A percentile compares a stretch with the other conserved stretches of the same genome.
These are phyloP conservation scores for Periconia digitata DNA, from an alignment of 2,329 filamentous ascomycete species.

Conservation along the genomic window DNA sequence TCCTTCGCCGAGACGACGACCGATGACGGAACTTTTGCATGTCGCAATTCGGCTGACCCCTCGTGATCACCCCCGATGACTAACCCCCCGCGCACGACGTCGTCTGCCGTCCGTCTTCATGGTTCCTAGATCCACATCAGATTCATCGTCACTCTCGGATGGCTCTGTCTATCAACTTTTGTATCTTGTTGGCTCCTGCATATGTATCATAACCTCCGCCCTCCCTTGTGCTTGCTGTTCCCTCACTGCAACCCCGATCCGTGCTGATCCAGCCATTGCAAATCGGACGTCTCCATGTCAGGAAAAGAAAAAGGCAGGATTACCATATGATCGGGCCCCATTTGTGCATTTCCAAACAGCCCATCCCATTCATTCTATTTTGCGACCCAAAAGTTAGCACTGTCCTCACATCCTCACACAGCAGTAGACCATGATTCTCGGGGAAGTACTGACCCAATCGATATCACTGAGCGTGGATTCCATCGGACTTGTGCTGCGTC, in stretches of 20 bases:
- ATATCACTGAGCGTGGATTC: slow-evolving; percentile 51
- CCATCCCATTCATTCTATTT: slow-evolving; percentile 50
- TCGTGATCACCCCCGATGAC: too few species aligned
- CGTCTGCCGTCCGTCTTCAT: not conserved
- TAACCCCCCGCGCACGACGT: not conserved
- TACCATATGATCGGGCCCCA: slow-evolving; percentile 27
- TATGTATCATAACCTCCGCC: not conserved
- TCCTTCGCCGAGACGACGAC: too few species aligned
- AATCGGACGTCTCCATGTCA: slow-evolving; percentile 24
- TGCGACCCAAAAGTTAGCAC: not conserved
- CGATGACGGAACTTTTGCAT: not conserved
- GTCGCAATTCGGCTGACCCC: not conserved
- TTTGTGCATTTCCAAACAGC: slow-evolving; percentile 44
- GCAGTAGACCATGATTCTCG: not conserved
- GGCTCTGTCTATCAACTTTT: too few species aligned
- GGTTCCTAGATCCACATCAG: not conserved
- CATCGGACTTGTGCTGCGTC: slow-evolving; percentile 20
- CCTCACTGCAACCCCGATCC: not conserved
- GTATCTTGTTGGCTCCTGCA: too few species aligned
- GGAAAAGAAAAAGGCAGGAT: slow-evolving; percentile 42
- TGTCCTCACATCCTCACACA: not conserved
- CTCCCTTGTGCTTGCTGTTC: not conserved
- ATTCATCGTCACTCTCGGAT: not conserved
- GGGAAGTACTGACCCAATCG: slow-evolving; percentile 63
- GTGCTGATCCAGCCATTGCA: slow-evolving; percentile 19